Base-by-base conservation (phyloP, 352 stramenopile species). In the Aphanomyces euteiches region DNA sequence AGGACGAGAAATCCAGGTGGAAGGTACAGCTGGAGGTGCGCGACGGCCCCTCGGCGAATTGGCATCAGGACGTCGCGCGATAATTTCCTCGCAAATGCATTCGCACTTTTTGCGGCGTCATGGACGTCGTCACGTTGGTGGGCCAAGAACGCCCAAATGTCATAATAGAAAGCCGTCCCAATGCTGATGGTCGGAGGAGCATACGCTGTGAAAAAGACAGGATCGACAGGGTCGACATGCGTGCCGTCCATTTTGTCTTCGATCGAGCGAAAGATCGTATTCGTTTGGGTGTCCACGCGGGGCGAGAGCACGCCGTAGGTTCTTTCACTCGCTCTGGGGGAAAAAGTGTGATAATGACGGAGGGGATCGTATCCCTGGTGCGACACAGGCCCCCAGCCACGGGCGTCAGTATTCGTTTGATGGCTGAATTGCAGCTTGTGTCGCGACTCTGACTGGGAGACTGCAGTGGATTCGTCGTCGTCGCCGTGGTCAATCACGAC, bases 71-170 rank as follows among this genome's bases (percentile, higher is more conserved):
- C 77, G 60, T 67, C 82, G 75, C 21, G 80, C 71, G 40, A 89
- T 8, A 90, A 71, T 56, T 82, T 78, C 5, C 68, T 66, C 0
- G 77, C 69, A 34, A 77, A 69, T 10, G 80, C 75, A 47, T 86
- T 74, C 6, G 80, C 70, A 1, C 61, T 74, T 41, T 77, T 67
- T 0, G 83, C 84, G 47, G 66, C 66, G 38, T 90, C 84, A 13
- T 80, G 78, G 80, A 92, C 85, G 71, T 92, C 84, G 1, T 71
- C 65, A 4, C 78, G 78, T 69, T 92, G 84, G 43, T 78, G 85
- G 45, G 89, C 61, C 43, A 92, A 63, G 63, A 92, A 92, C 6
- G 82, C 82, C 84, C 84, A 92, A 4, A 92, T 77, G 0, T 81
- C 79, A 68, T 87, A 92, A 37, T 77, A 73, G 73, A 92, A 92